Evolutionary conservation across 2,329 filamentous ascomycete genomes (phyloP).

Genomic region (Ophiostoma fasciatum): DNA sequence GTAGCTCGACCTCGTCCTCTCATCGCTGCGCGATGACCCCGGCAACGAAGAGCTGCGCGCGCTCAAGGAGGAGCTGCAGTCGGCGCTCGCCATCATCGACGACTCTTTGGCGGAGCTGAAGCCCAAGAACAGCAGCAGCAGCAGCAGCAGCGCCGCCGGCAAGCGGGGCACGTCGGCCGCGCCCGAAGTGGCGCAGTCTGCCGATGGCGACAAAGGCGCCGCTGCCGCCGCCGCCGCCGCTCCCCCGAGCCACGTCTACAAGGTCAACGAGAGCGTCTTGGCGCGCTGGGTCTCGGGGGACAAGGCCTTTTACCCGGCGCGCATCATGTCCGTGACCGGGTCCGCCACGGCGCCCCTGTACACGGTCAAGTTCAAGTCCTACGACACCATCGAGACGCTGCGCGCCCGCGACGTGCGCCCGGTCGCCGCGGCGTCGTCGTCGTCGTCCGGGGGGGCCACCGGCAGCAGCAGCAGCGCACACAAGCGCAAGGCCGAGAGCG

Average conservation of each 20-base stretch:
- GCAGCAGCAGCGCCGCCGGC: constrained; percentile 28
- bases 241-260: constrained; percentile 44
- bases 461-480: not conserved
- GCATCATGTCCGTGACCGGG: constrained; percentile 86
- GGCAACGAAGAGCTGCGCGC: constrained; percentile 63
- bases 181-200: constrained; percentile 11
- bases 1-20: constrained; percentile 63
- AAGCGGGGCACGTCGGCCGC: constrained; percentile 37
- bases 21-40: constrained; percentile 65
- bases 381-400: constrained; percentile 70
- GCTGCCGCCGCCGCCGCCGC: constrained; percentile 12
- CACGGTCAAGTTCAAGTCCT: constrained; percentile 87
- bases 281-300: constrained; percentile 88
- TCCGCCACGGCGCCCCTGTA: constrained; percentile 86
- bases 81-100: constrained; percentile 66
- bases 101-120: constrained; percentile 70
- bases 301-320: constrained; percentile 77
- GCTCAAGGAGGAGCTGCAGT: constrained; percentile 67
- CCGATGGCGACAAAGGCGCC: constrained; percentile 9
- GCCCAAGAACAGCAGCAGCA: constrained; percentile 31
- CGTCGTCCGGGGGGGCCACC: no score
- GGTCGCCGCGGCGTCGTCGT: no score
- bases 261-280: constrained; percentile 78
- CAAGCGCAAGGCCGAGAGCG: constrained; percentile 54
- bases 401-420: constrained; percentile 73